These are phyloP conservation scores for Pseudocercospora vitis DNA, from an alignment of 2,329 filamentous ascomycete genomes.

Conservation along the genomic window DNA sequence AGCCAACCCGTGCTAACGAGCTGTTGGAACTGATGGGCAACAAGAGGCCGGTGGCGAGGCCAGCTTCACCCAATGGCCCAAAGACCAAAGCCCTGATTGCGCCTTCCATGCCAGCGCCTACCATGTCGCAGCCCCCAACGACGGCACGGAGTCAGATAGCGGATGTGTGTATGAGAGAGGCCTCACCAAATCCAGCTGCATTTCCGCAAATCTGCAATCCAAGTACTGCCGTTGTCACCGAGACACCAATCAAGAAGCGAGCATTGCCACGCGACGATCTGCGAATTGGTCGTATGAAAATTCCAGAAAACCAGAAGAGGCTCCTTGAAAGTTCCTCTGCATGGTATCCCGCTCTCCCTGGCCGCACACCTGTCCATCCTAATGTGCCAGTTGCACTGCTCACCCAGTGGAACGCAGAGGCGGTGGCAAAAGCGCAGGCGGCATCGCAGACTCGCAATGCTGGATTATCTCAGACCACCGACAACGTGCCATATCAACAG, in stretches of 20 bases:
- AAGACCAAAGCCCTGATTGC: neutral
- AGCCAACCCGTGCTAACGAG: conserved; percentile 18
- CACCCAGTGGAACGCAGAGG: conserved; percentile 27
- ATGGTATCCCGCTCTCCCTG: conserved; percentile 41
- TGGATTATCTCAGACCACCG: neutral
- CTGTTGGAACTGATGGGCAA: conserved; percentile 3
- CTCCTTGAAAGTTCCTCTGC: conserved; percentile 50
- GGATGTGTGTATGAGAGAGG: neutral
- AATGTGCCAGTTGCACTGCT: conserved; percentile 44
- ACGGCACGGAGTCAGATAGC: neutral
- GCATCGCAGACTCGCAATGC: neutral
- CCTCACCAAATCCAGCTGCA: neutral
- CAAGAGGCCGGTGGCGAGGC: neutral
- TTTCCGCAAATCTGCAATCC: neutral
- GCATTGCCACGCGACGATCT: neutral
- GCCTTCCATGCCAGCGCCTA: neutral
- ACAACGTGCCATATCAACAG: neutral
- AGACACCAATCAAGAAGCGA: neutral
- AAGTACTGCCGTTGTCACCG: neutral
- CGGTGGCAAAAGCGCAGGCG: neutral
- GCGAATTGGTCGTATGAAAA: conserved; percentile 30
- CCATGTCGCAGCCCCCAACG: neutral
- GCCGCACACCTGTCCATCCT: conserved; percentile 38
- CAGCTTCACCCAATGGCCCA: neutral
- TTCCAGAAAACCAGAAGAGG: conserved; percentile 50